Evolutionary conservation across 2,329 filamentous ascomycete genomes (phyloP).

Genomic region (Biscogniauxia mediterranea): DNA sequence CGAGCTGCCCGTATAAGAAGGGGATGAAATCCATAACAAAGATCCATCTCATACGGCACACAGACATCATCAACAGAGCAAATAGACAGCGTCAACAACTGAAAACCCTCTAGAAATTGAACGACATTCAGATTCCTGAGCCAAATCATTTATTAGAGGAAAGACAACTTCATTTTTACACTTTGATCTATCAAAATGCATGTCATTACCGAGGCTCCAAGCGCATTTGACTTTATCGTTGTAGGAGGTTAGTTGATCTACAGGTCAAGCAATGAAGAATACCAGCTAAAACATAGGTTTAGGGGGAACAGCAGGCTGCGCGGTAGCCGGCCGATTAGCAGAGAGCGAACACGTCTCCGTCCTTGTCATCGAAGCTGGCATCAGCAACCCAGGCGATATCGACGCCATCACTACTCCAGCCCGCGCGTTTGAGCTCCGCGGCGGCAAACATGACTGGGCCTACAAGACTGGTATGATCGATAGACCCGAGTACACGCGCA

Average conservation of each 20-base stretch:
- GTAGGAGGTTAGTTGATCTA: slow-evolving; percentile 15
- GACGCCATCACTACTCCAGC: slow-evolving; percentile 54
- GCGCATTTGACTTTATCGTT: slow-evolving; percentile 33
- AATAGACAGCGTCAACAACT: no score
- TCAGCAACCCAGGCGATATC: slow-evolving; percentile 46
- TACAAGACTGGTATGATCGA: slow-evolving; percentile 63
- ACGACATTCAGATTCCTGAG: no score
- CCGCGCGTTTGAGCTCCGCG: slow-evolving; percentile 51
- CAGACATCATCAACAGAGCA: no score
- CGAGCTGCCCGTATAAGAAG: no score
- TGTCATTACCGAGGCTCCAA: not conserved
- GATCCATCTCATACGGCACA: no score
- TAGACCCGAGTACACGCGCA: slow-evolving; percentile 55
- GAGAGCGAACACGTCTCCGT: slow-evolving; percentile 47
- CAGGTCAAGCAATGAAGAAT: not conserved
- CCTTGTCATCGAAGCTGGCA: slow-evolving; percentile 48
- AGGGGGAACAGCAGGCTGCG: slow-evolving; percentile 47
- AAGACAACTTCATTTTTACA: not conserved
- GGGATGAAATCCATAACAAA: no score
- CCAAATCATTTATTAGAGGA: no score
- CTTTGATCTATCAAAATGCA: not conserved
- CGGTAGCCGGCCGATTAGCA: slow-evolving; percentile 50
- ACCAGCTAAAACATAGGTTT: slow-evolving; percentile 13
- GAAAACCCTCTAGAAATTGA: no score
- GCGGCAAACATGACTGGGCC: slow-evolving; percentile 56